A percentile compares a stretch with the other conserved stretches of the same genome.
Evolutionary conservation across 2,329 filamentous ascomycete genomes (phyloP).

Genomic region (Aspergillus pseudoglaucus): DNA sequence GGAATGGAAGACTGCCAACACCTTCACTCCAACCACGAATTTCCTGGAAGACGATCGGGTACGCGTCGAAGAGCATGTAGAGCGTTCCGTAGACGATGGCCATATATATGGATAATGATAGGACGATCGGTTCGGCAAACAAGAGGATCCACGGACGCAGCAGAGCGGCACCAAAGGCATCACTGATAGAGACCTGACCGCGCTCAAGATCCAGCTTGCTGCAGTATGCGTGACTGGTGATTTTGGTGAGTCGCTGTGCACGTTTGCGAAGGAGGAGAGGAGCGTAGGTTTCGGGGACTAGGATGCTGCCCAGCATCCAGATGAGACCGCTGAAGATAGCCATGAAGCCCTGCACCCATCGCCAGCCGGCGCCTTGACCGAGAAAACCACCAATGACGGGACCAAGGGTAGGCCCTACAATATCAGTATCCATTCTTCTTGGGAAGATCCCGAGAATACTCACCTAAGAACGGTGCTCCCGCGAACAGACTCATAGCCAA

Average conservation of each 20-base stretch:
- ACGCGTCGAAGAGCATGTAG: conserved; percentile 44
- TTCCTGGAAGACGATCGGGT: conserved; percentile 41
- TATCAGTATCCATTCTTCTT: neutral
- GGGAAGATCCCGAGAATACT: neutral
- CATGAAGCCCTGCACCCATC: conserved; percentile 42
- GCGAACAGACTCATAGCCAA: conserved; percentile 38
- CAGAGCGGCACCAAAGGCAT: conserved; percentile 38
- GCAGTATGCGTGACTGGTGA: conserved; percentile 38
- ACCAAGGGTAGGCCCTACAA: conserved; percentile 43
- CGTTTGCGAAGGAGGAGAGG: conserved; percentile 43
- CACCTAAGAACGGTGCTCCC: conserved; percentile 33
- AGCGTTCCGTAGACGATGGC: conserved; percentile 43
- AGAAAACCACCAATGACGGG: conserved; percentile 49
- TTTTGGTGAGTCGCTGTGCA: conserved; percentile 37
- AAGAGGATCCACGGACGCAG: conserved; percentile 40
- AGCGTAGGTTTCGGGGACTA: conserved; percentile 42
- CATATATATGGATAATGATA: conserved; percentile 39
- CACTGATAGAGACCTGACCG: conserved; percentile 29
- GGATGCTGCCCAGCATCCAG: conserved; percentile 35
- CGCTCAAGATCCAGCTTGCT: conserved; percentile 28
- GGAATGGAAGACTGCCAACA: conserved; percentile 38
- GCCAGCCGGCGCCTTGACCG: conserved; percentile 39
- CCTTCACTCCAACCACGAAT: conserved; percentile 38
- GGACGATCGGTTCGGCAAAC: conserved; percentile 42
- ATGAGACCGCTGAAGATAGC: conserved; percentile 39